Evolutionary conservation across 2,329 filamentous ascomycete species (phyloP), one percentile per base, ranked within the genome.

Genomic region (Claviceps humidiphila): DNA sequence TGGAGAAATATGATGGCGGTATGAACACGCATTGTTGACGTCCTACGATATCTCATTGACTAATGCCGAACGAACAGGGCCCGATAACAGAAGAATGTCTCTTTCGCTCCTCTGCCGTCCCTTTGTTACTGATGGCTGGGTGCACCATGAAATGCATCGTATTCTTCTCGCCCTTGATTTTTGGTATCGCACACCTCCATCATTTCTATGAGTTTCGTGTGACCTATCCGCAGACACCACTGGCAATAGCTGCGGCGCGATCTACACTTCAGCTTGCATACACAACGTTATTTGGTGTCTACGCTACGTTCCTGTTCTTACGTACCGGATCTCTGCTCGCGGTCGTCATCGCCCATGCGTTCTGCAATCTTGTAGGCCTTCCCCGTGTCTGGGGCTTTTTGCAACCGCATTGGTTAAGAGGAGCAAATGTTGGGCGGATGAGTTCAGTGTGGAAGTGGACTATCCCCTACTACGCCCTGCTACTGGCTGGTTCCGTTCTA

Each of bases 121-220:
- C 91, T 2, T 75, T 96, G 11, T 84, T 96, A 63, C 71, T 96
- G 34, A 73, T 89, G 49, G 82, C 89, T 20, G 77, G 76, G 45
- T 72, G 81, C 49, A 74, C 76, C 44, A 61, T 74, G 30, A 57
- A 62, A 2, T 71, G 72, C 42, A 89, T 87, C 57, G 79, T 95
- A 62, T 89, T 95, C 69, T 71, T 88, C 11, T 87, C 88, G 1
- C 91, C 91, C 6, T 72, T 96, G 11, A 84, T 95, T 66, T 97
- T 97, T 64, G 91, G 91, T 50, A 81, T 95, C 45, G 90, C 93
- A 7, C 93, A 98, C 69, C 69, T 95, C 47, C 91, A 98, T 69
- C 93, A 98, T 70, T 89, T 95, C 66, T 95, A 95, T 71, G 93
- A 97, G 70, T 95, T 95, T 68, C 79, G 85, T 53, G 74, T 95